A percentile compares a stretch with the other conserved stretches of the same genome.
phyloP scores from a whole-genome alignment of 352 stramenopile genomes.

The Pseudoperonospora humuli region DNA sequence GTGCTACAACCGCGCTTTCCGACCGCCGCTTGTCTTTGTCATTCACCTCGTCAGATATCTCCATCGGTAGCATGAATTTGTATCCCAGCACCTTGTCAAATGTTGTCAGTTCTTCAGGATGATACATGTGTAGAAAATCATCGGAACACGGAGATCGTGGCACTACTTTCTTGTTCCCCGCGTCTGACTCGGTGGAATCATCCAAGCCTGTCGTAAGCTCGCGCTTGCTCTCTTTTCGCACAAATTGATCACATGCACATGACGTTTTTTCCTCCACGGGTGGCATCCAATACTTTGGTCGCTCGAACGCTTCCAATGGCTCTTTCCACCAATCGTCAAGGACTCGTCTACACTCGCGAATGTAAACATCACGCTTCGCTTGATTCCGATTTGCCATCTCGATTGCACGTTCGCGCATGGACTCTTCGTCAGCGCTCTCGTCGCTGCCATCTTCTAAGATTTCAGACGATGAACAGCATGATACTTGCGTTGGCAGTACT shows the following conservation, averaged over 20 bases:
- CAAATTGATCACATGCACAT: conserved; percentile 20
- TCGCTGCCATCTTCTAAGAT: conserved; percentile 23
- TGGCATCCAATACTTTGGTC: conserved; percentile 28
- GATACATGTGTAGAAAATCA: conserved; percentile 79
- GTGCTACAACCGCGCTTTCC: conserved; percentile 35
- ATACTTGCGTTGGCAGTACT: conserved; percentile 20
- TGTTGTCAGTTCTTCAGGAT: conserved; percentile 76
- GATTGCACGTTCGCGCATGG: conserved; percentile 18
- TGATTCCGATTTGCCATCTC: conserved; percentile 25
- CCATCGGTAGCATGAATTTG: conserved; percentile 84
- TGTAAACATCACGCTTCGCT: conserved; percentile 61
- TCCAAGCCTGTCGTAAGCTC: conserved; percentile 2
- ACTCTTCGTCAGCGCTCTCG: conserved; percentile 24
- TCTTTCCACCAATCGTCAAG: conserved; percentile 84
- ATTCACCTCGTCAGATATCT: conserved; percentile 56
- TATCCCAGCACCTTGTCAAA: conserved; percentile 82
- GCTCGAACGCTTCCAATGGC: conserved; percentile 73
- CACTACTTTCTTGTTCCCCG: conserved; percentile 13
- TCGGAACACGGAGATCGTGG: conserved; percentile 39
- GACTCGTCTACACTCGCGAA: conserved; percentile 66
- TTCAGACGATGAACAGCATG: conserved; percentile 29
- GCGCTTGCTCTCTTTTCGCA: conserved; percentile 10
- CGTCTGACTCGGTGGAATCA: background rate
- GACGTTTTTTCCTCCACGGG: conserved; percentile 13
- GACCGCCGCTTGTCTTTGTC: conserved; percentile 42